phyloP scores from a whole-genome alignment of 2,329 filamentous ascomycete species.

The Aspergillus sp. region DNA sequence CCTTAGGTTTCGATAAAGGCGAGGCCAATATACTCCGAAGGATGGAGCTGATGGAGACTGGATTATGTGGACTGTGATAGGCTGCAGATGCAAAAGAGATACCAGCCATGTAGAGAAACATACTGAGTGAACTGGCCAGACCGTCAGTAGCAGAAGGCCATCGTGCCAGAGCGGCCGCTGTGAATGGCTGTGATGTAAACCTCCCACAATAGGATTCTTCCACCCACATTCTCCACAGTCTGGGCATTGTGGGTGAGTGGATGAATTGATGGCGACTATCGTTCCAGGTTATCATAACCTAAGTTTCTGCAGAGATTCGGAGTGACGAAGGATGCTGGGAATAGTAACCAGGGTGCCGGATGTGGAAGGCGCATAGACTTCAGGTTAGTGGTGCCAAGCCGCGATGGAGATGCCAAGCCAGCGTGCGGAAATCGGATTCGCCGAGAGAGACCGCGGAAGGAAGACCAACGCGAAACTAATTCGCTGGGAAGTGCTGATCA shows the following conservation, averaged over 20 bases:
- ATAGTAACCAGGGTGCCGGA: neutral
- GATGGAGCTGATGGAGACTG: neutral
- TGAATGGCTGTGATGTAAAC: neutral
- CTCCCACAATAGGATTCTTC: neutral
- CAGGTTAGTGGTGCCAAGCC: neutral
- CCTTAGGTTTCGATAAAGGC: neutral
- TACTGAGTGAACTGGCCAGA: neutral
- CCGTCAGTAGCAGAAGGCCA: neutral
- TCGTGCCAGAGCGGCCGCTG: neutral
- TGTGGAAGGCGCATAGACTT: neutral
- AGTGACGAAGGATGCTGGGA: neutral
- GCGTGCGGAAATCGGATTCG: neutral
- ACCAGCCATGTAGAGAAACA: neutral
- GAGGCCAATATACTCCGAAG: neutral
- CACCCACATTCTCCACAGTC: neutral
- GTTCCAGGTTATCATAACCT: neutral
- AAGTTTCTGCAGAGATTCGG: neutral
- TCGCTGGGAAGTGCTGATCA: neutral
- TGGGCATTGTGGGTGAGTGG: constrained; percentile 3
- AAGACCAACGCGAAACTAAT: neutral
- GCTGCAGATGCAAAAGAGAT: neutral
- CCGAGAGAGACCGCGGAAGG: neutral
- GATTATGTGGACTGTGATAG: neutral
- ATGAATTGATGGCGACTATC: neutral
- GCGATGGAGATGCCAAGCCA: constrained; percentile 1